Percentiles rank a stretch among this genome's conserved stretches.
Evolutionary conservation across 441 rosid species (phyloP).

Genomic region (Bruguiera hainesii): DNA sequence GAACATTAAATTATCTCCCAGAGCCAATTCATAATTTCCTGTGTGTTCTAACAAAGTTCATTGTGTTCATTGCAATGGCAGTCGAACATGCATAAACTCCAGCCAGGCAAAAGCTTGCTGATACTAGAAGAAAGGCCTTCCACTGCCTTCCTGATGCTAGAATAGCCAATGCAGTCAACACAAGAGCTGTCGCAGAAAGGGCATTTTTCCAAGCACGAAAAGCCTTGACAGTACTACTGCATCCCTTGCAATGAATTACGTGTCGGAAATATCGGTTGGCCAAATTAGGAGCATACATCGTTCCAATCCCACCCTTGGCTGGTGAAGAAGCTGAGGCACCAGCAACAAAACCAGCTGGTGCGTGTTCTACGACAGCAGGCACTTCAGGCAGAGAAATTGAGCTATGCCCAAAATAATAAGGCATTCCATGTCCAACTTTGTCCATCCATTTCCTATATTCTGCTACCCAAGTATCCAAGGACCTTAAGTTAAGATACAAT

Average conservation of each 20-base stretch:
- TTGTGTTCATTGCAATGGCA: slow-evolving; percentile 62
- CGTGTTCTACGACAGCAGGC: slow-evolving; percentile 84
- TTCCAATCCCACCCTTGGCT: slow-evolving; percentile 73
- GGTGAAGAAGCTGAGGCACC: slow-evolving; percentile 69
- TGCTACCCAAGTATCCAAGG: slow-evolving; percentile 87
- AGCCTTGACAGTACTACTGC: slow-evolving; percentile 52
- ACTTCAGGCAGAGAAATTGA: slow-evolving; percentile 60
- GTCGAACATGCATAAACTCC: slow-evolving; percentile 61
- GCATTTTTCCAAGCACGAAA: slow-evolving; percentile 58
- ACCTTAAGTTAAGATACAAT: slow-evolving; percentile 62
- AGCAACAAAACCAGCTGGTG: slow-evolving; percentile 82
- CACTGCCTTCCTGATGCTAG: slow-evolving; percentile 61
- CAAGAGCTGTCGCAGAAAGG: slow-evolving; percentile 45
- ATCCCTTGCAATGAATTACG: slow-evolving; percentile 77
- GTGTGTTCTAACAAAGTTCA: slow-evolving; percentile 82
- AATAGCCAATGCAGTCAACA: slow-evolving; percentile 54
- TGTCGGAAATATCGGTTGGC: slow-evolving; percentile 77
- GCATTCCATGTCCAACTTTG: slow-evolving; percentile 96
- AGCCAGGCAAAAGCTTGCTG: slow-evolving; percentile 51
- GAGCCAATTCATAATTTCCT: slow-evolving; percentile 50
- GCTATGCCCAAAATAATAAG: slow-evolving; percentile 87
- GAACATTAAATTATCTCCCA: no score
- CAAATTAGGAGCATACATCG: slow-evolving; percentile 75
- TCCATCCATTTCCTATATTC: slow-evolving; percentile 99
- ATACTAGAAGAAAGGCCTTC: slow-evolving; percentile 50